phyloP scores from a whole-genome alignment of 768 basidiomycete genomes.

The Stropharia rugosoannulata region DNA sequence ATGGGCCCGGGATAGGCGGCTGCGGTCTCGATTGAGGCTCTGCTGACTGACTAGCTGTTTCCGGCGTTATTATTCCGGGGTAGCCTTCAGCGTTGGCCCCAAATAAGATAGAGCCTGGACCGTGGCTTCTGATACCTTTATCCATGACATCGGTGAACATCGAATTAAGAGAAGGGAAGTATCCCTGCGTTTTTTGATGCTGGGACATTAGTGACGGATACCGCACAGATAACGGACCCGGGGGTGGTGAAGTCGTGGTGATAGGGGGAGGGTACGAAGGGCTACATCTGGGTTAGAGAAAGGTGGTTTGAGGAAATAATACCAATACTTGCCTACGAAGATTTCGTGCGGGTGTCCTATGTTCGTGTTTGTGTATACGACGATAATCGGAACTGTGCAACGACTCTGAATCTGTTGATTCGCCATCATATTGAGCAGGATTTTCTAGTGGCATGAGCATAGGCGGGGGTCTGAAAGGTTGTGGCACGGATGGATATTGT shows the following conservation, averaged over 20 bases:
- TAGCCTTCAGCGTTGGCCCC: slow-evolving; percentile 21
- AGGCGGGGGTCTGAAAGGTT: slow-evolving; percentile 22
- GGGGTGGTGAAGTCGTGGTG: slow-evolving; percentile 72
- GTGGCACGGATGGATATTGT: slow-evolving; percentile 18
- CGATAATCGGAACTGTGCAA: slow-evolving; percentile 23
- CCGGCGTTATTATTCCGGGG: background rate
- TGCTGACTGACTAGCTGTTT: background rate
- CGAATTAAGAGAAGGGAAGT: slow-evolving; percentile 72
- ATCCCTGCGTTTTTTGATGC: slow-evolving; percentile 78
- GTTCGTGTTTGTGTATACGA: slow-evolving; percentile 18
- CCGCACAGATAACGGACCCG: slow-evolving; percentile 45
- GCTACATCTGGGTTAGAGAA: slow-evolving; percentile 13
- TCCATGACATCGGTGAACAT: slow-evolving; percentile 60
- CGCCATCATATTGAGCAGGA: slow-evolving; percentile 52
- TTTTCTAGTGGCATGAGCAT: slow-evolving; percentile 63
- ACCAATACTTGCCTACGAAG: slow-evolving; percentile 20
- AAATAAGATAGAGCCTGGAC: slow-evolving; percentile 45
- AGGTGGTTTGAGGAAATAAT: background rate
- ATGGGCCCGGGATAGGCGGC: slow-evolving; percentile 10
- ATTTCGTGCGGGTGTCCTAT: slow-evolving; percentile 22
- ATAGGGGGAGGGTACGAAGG: slow-evolving; percentile 52
- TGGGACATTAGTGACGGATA: slow-evolving; percentile 78
- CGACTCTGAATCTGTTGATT: slow-evolving; percentile 47
- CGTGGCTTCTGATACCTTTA: slow-evolving; percentile 30
- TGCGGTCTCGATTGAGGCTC: slow-evolving; percentile 2